Conservation (phyloP, 371 early-diverging fungal species). For the Apophysomyces variabilis region DNA sequence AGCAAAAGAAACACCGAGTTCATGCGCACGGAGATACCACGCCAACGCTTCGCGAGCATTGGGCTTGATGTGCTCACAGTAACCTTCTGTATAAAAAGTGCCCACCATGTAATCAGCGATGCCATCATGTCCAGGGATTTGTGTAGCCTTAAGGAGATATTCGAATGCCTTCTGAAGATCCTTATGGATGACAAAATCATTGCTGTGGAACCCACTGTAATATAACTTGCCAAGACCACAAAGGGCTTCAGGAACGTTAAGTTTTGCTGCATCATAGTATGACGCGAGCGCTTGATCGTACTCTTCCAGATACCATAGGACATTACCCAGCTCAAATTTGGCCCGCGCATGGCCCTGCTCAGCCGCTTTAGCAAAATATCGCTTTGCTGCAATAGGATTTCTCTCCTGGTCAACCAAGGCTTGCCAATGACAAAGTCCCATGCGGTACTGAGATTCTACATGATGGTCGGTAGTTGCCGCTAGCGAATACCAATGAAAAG, state of each 20-base stretch:
- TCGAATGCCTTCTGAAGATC: constrained; percentile 21
- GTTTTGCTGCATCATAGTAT: constrained; percentile 22
- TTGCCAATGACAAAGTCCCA: constrained; percentile 36
- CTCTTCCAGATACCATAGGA: constrained; percentile 31
- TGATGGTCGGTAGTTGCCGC: constrained; percentile 36
- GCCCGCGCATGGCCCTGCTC: constrained; percentile 37
- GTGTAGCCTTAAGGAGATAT: constrained; percentile 24
- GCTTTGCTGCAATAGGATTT: constrained; percentile 32
- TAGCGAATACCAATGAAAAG: constrained; percentile 34
- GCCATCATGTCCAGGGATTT: constrained; percentile 12
- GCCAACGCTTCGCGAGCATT: constrained; percentile 17
- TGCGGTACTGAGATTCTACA: constrained; percentile 31
- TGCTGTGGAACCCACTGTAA: constrained; percentile 17
- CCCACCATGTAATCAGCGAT: constrained; percentile 24
- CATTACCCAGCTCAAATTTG: constrained; percentile 30
- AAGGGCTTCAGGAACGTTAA: constrained; percentile 18
- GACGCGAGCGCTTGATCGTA: constrained; percentile 16
- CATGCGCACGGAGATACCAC: constrained; percentile 22
- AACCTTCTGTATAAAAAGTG: constrained; percentile 24
- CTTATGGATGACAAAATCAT: constrained; percentile 13
- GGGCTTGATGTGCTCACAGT: constrained; percentile 10
- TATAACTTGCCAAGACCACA: constrained; percentile 23
- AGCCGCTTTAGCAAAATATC: constrained; percentile 36
- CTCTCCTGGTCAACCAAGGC: constrained; percentile 30
- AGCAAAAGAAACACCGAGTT: constrained; percentile 20